Conservation (phyloP, 2,329 filamentous ascomycete species). For the Arthrobotrys entomopaga region DNA sequence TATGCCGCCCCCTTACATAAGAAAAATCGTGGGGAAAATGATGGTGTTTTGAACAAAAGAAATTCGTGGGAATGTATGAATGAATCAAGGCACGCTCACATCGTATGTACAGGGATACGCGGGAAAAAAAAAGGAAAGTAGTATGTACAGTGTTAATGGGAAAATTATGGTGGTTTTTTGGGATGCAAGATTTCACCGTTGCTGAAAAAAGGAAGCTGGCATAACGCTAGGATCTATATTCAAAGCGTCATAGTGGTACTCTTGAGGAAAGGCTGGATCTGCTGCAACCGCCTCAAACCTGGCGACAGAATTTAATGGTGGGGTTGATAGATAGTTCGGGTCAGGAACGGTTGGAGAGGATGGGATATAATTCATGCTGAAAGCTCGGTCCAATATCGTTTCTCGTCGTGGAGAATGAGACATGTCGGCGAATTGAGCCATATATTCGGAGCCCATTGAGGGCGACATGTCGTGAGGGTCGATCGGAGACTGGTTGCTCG, state of each 20-base stretch:
- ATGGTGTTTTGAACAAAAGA: conserved; percentile 26
- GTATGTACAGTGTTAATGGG: not conserved
- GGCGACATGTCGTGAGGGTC: conserved; percentile 43
- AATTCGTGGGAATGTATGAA: conserved; percentile 25
- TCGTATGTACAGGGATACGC: conserved; percentile 30
- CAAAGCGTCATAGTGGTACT: conserved; percentile 28
- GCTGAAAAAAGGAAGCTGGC: conserved; percentile 52
- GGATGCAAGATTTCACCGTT: conserved; percentile 22
- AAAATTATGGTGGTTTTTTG: not conserved
- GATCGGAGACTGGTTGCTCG: conserved; percentile 47
- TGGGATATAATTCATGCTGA: conserved; percentile 55
- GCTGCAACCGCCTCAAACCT: conserved; percentile 47
- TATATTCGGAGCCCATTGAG: conserved; percentile 39
- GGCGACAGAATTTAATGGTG: conserved; percentile 42
- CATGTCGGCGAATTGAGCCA: conserved; percentile 35
- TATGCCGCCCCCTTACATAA: conserved; percentile 42
- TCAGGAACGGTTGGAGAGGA: conserved; percentile 37
- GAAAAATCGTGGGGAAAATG: conserved; percentile 36
- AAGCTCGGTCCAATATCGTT: conserved; percentile 52
- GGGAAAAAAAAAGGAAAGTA: conserved; percentile 11
- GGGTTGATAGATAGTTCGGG: conserved; percentile 27
- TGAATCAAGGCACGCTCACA: not conserved
- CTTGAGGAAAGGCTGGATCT: conserved; percentile 18
- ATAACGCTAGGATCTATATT: conserved; percentile 49
- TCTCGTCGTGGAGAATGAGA: conserved; percentile 49